Evolutionary conservation across 2,329 filamentous ascomycete species (phyloP).

Genomic region (Furcasterigmium sp.): DNA sequence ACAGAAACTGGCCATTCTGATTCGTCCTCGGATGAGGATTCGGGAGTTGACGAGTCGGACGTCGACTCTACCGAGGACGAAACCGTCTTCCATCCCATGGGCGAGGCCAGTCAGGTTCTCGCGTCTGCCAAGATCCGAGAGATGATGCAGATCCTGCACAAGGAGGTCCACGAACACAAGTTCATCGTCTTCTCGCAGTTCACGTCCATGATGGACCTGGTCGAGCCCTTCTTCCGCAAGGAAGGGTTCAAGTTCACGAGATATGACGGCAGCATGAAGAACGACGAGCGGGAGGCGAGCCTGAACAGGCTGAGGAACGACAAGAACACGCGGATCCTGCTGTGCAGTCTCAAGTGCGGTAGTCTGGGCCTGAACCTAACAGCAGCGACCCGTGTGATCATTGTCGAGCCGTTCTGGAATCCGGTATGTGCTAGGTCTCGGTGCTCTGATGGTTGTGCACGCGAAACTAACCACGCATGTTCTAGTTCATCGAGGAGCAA

Average conservation of each 20-base stretch:
- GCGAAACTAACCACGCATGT: neutral
- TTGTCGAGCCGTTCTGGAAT: constrained; percentile 98
- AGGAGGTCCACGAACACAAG: constrained; percentile 78
- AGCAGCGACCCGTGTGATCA: constrained; percentile 86
- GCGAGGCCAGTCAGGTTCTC: constrained; percentile 45
- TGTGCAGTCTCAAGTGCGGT: constrained; percentile 92
- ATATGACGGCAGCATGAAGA: constrained; percentile 94
- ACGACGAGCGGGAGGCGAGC: constrained; percentile 85
- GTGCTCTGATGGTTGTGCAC: too few species aligned
- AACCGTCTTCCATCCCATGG: constrained; percentile 20
- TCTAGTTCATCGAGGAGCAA: constrained; percentile 91
- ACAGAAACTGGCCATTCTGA: too few species aligned
- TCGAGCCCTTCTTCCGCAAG: constrained; percentile 81
- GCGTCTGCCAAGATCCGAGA: constrained; percentile 90
- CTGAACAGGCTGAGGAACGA: constrained; percentile 72
- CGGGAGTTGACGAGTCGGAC: constrained; percentile 34
- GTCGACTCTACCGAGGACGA: constrained; percentile 32
- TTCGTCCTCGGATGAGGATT: constrained; percentile 30
- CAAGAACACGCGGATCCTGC: constrained; percentile 69
- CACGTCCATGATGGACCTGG: constrained; percentile 94
- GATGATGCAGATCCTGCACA: constrained; percentile 72
- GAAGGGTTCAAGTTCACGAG: constrained; percentile 75
- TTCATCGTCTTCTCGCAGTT: constrained; percentile 99
- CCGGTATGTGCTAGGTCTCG: constrained; percentile 49
- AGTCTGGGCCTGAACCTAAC: constrained; percentile 91